A percentile compares a stretch with the other conserved stretches of the same genome.
phyloP scores from a whole-genome alignment of 768 basidiomycete species.

The Lyophyllum shimeji region DNA sequence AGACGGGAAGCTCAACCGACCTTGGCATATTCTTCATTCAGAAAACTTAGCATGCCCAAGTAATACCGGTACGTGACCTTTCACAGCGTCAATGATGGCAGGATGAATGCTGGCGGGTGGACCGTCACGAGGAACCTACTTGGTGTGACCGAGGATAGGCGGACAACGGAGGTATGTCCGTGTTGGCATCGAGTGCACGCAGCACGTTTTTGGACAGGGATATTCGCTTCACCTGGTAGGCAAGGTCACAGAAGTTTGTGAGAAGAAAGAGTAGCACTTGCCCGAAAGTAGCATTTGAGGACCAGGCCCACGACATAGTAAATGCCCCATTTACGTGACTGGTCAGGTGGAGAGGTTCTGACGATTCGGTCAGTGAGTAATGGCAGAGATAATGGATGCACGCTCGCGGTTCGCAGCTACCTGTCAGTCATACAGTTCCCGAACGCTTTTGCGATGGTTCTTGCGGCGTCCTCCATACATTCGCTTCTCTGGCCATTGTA shows the following conservation, averaged over 20 bases:
- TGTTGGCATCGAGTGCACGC: conserved; percentile 81
- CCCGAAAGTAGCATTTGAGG: conserved; percentile 94
- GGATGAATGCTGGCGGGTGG: neutral
- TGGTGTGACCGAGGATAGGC: conserved; percentile 85
- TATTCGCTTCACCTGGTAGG: conserved; percentile 78
- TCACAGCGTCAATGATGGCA: conserved; percentile 16
- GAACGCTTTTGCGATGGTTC: conserved; percentile 87
- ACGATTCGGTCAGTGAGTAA: neutral
- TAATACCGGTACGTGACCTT: conserved; percentile 96
- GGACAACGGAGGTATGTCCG: conserved; percentile 77
- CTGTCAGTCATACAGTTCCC: conserved; percentile 83
- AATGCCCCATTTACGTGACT: conserved; percentile 86
- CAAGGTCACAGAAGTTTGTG: neutral
- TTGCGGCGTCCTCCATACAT: conserved; percentile 84
- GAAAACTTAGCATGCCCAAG: conserved; percentile 89
- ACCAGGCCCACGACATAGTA: conserved; percentile 92
- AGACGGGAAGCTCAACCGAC: conserved; percentile 34
- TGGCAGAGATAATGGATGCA: neutral
- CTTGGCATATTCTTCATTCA: conserved; percentile 89
- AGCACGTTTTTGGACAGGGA: conserved; percentile 91
- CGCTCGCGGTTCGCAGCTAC: conserved; percentile 19
- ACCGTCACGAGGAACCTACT: conserved; percentile 36
- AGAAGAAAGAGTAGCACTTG: conserved; percentile 35
- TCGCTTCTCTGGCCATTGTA: conserved; percentile 56
- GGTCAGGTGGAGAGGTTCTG: conserved; percentile 66